Evolutionary conservation across 2,329 filamentous ascomycete species (phyloP).

Genomic region (Boeremia exigua): DNA sequence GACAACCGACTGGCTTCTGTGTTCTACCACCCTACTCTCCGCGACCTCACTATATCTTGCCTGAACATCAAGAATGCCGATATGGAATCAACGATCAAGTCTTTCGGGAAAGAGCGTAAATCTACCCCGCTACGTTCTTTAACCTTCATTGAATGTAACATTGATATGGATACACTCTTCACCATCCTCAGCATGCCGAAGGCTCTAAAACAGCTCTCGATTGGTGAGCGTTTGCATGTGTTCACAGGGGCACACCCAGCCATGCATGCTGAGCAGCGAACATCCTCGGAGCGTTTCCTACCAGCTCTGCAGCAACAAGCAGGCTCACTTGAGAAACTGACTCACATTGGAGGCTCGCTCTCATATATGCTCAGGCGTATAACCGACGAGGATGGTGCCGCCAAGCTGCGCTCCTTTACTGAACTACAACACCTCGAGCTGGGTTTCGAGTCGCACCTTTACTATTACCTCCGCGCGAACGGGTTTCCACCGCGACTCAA

Average conservation of each 20-base stretch:
- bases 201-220: slow-evolving; percentile 38
- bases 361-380: slow-evolving; percentile 16
- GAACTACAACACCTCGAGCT: slow-evolving; percentile 39
- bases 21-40: slow-evolving; percentile 43
- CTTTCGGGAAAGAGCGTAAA: slow-evolving; percentile 22
- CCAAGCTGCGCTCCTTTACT: slow-evolving; percentile 31
- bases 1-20: slow-evolving; percentile 33
- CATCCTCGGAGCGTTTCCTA: slow-evolving; percentile 35
- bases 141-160: slow-evolving; percentile 47
- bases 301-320: slow-evolving; percentile 39
- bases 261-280: slow-evolving; percentile 23
- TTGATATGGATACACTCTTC: slow-evolving; percentile 36
- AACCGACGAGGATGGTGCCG: slow-evolving; percentile 22
- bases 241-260: slow-evolving; percentile 35
- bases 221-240: slow-evolving; percentile 41
- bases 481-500: slow-evolving; percentile 35
- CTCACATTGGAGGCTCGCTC: slow-evolving; percentile 35
- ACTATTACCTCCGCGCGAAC: slow-evolving; percentile 30
- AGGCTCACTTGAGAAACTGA: slow-evolving; percentile 37
- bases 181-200: slow-evolving; percentile 40
- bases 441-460: slow-evolving; percentile 36
- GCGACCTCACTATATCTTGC: slow-evolving; percentile 42
- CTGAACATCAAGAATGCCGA: slow-evolving; percentile 34
- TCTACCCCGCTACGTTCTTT: slow-evolving; percentile 41
- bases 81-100: slow-evolving; percentile 14